These are phyloP conservation scores for Zygnema circumcarinatum DNA, from an alignment of 139 green algal genomes.

Conservation along the genomic window DNA sequence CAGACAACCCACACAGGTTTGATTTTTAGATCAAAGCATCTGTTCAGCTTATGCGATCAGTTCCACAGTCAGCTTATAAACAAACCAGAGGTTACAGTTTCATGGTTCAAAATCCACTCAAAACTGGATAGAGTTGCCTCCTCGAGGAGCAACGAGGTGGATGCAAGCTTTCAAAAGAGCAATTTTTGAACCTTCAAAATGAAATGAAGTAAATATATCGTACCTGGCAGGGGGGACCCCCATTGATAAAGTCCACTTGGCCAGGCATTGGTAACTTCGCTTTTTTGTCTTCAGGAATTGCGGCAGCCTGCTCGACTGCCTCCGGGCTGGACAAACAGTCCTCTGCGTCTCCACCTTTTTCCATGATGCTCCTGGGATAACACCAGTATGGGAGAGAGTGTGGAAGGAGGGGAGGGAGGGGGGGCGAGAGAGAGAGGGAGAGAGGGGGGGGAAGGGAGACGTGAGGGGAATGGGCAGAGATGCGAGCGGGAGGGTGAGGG, in stretches of 20 bases:
- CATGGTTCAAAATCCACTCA: not conserved
- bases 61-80: too few relatives aligned
- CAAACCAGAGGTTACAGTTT: too few relatives aligned
- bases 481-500: slow-evolving; percentile 1
- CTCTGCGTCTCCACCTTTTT: slow-evolving; percentile 70
- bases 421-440: not conserved
- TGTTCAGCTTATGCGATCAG: too few relatives aligned
- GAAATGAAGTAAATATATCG: too few relatives aligned
- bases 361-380: slow-evolving; percentile 80
- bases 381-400: too few relatives aligned
- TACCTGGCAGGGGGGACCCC: slow-evolving; percentile 86
- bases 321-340: slow-evolving; percentile 70
- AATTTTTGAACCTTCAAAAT: too few relatives aligned
- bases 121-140: too few relatives aligned
- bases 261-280: slow-evolving; percentile 78
- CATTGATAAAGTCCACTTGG: slow-evolving; percentile 94
- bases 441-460: not conserved
- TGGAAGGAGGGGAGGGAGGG: not conserved
- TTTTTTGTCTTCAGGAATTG: not conserved
- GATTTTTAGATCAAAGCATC: too few relatives aligned
- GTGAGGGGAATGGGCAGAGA: not conserved
- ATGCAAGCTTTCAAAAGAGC: too few relatives aligned
- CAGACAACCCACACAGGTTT: not conserved
- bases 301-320: slow-evolving; percentile 30
- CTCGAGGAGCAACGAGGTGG: too few relatives aligned